A percentile compares a stretch with the other conserved stretches of the same genome.
Evolutionary conservation across 2,329 filamentous ascomycete species (phyloP).

Genomic region (Alternaria ethzedia): DNA sequence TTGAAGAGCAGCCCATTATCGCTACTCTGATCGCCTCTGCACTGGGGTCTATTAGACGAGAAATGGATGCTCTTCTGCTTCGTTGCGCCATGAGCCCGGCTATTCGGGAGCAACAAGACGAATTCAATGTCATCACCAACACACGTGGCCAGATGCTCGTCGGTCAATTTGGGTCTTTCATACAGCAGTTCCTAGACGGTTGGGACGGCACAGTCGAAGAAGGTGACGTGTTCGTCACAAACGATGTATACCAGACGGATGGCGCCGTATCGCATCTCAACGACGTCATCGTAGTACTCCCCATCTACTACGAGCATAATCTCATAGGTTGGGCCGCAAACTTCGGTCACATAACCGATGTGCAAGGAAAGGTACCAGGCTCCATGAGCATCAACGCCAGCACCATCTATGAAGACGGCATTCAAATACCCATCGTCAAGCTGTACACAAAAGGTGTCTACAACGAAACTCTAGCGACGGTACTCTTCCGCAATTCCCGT

Average conservation of each 20-base stretch:
- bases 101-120: conserved; percentile 60
- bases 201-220: conserved; percentile 58
- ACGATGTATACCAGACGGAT: conserved; percentile 58
- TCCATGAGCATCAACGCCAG: conserved; percentile 59
- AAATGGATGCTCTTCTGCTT: conserved; percentile 61
- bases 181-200: conserved; percentile 54
- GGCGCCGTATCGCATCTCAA: conserved; percentile 60
- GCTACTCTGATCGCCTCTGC: conserved; percentile 55
- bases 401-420: conserved; percentile 58
- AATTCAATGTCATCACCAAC: conserved; percentile 62
- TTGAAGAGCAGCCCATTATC: conserved; percentile 52
- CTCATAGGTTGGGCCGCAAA: conserved; percentile 59
- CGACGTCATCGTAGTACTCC: conserved; percentile 58
- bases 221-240: conserved; percentile 59
- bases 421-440: conserved; percentile 59
- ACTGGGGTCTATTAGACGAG: conserved; percentile 55
- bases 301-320: conserved; percentile 54
- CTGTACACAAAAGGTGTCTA: conserved; percentile 54
- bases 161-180: conserved; percentile 60
- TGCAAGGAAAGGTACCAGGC: conserved; percentile 57
- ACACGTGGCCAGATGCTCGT: conserved; percentile 58
- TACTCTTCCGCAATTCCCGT: conserved; percentile 58
- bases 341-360: conserved; percentile 57
- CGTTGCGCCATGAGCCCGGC: conserved; percentile 59
- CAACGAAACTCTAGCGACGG: conserved; percentile 53